Percentiles rank a stretch among this genome's conserved stretches.
These are phyloP conservation scores for Mangifera indica DNA, from an alignment of 345 rosid species.

Conservation along the genomic window DNA sequence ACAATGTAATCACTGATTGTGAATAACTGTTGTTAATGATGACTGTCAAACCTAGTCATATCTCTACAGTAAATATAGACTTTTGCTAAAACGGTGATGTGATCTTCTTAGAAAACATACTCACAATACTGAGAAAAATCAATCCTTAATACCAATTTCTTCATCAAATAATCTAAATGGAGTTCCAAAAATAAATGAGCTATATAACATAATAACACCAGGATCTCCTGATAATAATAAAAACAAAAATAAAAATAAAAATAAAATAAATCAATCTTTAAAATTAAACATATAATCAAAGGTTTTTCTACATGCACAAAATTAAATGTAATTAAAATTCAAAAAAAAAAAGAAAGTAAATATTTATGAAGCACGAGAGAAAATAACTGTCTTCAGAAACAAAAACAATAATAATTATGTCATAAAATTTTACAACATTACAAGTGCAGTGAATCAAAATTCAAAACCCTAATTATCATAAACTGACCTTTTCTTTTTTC, in stretches of 20 bases:
- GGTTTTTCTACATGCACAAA: background rate
- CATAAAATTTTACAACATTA: background rate
- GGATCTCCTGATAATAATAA: background rate
- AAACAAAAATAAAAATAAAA: background rate
- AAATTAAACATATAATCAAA: conserved; percentile 7
- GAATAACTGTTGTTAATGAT: background rate
- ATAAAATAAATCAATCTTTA: background rate
- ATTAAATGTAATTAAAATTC: background rate
- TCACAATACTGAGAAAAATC: background rate
- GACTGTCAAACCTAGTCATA: no score
- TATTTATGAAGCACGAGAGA: background rate
- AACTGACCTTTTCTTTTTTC: background rate
- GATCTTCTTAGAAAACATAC: background rate
- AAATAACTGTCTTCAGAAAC: background rate
- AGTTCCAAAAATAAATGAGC: background rate
- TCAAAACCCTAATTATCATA: background rate
- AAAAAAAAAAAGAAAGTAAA: background rate
- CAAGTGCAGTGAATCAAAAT: background rate
- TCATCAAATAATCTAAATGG: background rate
- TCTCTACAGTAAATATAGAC: background rate
- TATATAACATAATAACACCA: background rate
- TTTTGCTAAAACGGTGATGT: background rate
- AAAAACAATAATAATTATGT: background rate
- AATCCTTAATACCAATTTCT: background rate
- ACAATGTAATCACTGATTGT: background rate